phyloP scores from a whole-genome alignment of 768 basidiomycete genomes.

The Rhodotorula kratochvilovae region DNA sequence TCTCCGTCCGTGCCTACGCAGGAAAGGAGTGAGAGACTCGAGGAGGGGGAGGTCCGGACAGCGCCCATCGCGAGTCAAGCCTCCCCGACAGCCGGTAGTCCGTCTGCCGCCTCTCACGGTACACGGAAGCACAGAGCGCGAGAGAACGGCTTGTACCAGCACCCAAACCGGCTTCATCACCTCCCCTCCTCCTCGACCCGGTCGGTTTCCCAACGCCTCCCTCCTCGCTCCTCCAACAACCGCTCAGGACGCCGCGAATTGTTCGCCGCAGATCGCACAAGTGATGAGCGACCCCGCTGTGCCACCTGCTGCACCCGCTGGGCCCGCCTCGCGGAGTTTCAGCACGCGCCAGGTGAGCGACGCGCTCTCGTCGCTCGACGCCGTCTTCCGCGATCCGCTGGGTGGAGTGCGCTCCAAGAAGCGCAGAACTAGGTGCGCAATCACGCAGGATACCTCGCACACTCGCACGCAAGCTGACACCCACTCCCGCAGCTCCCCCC shows the following conservation, averaged over 20 bases:
- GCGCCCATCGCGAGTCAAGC: too few species aligned
- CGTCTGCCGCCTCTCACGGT: too few species aligned
- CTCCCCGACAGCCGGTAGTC: too few species aligned
- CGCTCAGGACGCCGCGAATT: neutral
- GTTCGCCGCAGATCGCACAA: neutral
- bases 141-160: too few species aligned
- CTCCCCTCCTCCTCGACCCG: too few species aligned
- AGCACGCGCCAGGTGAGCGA: slow-evolving; percentile 6
- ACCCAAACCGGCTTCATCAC: too few species aligned
- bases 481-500: neutral
- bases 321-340: neutral
- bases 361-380: slow-evolving; percentile 7
- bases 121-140: too few species aligned
- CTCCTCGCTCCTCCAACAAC: neutral
- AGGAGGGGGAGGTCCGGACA: too few species aligned
- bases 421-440: slow-evolving; percentile 2
- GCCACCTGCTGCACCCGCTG: neutral
- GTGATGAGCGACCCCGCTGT: neutral
- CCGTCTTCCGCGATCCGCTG: neutral
- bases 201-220: too few species aligned
- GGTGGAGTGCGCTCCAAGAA: neutral
- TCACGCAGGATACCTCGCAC: accelerated
- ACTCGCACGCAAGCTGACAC: neutral
- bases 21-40: too few species aligned
- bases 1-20: too few species aligned